phyloP scores from a whole-genome alignment of 352 stramenopile genomes.

The Globisporangium perplexum region DNA sequence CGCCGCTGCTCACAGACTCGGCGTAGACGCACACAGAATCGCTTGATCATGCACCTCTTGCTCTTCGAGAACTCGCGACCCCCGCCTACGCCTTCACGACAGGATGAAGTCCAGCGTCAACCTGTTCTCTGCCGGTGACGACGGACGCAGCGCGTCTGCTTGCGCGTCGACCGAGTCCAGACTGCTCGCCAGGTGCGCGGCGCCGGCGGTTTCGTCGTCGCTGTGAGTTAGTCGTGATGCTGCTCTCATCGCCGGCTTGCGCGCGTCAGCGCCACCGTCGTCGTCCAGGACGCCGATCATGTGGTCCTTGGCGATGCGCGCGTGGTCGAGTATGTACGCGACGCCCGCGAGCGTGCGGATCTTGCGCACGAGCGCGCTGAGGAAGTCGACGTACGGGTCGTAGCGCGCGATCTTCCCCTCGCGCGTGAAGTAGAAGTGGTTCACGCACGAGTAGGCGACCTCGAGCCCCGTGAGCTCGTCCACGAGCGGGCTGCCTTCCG shows the following conservation, averaged over 20 bases:
- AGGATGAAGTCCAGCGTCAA: slow-evolving; percentile 7
- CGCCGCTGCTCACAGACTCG: neutral
- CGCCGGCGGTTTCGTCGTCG: neutral
- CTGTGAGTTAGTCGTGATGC: no score
- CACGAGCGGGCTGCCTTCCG: slow-evolving; percentile 21
- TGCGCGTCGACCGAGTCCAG: neutral
- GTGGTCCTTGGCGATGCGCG: slow-evolving; percentile 34
- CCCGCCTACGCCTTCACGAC: neutral
- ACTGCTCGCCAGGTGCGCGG: neutral
- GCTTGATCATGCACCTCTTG: neutral
- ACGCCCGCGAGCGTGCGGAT: slow-evolving; percentile 25
- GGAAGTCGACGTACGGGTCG: slow-evolving; percentile 32
- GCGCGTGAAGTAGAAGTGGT: slow-evolving; percentile 37
- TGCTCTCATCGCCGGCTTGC: neutral
- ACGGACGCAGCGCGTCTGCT: neutral
- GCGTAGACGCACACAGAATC: neutral
- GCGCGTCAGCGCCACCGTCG: no score
- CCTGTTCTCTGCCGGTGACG: neutral
- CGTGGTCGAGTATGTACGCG: slow-evolving; percentile 22
- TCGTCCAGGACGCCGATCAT: slow-evolving; percentile 27
- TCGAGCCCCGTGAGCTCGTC: slow-evolving; percentile 37
- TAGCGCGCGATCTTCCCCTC: slow-evolving; percentile 40
- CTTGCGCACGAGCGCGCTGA: slow-evolving; percentile 21
- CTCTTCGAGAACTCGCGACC: neutral
- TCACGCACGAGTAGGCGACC: slow-evolving; percentile 36